Conservation (phyloP, 2,329 filamentous ascomycete species). For the Parascedosporium putredinis region DNA sequence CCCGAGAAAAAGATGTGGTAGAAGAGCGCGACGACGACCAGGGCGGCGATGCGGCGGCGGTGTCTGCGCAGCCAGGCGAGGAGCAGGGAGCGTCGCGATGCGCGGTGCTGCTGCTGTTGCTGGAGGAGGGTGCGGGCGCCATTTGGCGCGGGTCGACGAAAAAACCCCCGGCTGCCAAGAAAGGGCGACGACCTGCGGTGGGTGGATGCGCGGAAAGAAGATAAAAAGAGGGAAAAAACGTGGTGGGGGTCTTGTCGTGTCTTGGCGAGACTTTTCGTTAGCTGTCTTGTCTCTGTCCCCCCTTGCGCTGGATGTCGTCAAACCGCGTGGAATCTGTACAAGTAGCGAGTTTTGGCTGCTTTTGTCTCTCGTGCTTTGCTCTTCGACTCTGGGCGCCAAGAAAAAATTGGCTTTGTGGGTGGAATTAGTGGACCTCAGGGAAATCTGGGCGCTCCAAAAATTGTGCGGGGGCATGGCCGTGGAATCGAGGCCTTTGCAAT, state of each 20-base stretch:
- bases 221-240: too few relatives aligned
- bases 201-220: too few relatives aligned
- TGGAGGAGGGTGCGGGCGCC: too few relatives aligned
- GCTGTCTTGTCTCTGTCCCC: neutral
- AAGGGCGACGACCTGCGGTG: too few relatives aligned
- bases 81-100: neutral
- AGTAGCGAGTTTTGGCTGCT: too few relatives aligned
- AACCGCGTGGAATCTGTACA: too few relatives aligned
- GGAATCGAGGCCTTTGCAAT: too few relatives aligned
- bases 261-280: neutral
- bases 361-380: neutral
- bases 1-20: neutral
- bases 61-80: neutral
- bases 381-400: neutral
- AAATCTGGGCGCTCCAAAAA: too few relatives aligned
- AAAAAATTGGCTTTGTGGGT: neutral
- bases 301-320: too few relatives aligned
- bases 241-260: neutral
- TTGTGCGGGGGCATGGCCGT: too few relatives aligned
- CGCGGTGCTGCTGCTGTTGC: neutral
- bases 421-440: neutral
- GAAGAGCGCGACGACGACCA: neutral
- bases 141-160: too few relatives aligned
- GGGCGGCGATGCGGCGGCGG: neutral
- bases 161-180: too few relatives aligned